A percentile compares a stretch with the other conserved stretches of the same genome.
Conservation (phyloP, 305 asterid genomes). For the Fraxinus nigra region DNA sequence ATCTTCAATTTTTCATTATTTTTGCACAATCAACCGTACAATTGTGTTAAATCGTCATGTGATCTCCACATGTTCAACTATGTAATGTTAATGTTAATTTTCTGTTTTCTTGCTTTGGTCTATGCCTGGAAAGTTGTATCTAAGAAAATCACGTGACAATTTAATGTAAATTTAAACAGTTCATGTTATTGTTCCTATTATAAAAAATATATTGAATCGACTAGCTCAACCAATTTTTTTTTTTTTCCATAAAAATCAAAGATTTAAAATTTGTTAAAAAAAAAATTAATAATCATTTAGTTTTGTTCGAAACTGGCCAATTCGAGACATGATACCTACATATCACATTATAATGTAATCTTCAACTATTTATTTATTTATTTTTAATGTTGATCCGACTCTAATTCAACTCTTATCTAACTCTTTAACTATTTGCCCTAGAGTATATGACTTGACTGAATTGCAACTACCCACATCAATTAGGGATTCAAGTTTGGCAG, state of each 20-base stretch:
- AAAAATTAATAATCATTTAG: background rate
- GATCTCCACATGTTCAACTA: background rate
- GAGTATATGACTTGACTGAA: no score
- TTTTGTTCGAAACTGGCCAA: background rate
- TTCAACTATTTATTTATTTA: no score
- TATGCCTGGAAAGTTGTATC: background rate
- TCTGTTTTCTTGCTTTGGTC: background rate
- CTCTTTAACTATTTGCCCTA: background rate
- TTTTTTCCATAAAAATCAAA: no score
- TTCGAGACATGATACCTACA: background rate
- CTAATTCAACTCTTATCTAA: background rate
- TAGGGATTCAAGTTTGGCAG: background rate
- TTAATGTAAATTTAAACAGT: background rate
- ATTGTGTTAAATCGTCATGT: background rate
- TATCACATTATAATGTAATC: no score
- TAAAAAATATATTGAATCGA: no score
- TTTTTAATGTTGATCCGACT: no score
- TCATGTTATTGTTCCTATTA: background rate
- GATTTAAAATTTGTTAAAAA: no score
- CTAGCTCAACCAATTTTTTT: background rate
- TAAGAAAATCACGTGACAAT: background rate
- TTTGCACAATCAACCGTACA: background rate
- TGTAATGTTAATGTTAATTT: no score
- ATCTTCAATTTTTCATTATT: conserved; percentile 21
- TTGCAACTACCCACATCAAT: background rate